Base-by-base conservation (phyloP, 2,329 filamentous ascomycete genomes). In the Grosmannia serpens region DNA sequence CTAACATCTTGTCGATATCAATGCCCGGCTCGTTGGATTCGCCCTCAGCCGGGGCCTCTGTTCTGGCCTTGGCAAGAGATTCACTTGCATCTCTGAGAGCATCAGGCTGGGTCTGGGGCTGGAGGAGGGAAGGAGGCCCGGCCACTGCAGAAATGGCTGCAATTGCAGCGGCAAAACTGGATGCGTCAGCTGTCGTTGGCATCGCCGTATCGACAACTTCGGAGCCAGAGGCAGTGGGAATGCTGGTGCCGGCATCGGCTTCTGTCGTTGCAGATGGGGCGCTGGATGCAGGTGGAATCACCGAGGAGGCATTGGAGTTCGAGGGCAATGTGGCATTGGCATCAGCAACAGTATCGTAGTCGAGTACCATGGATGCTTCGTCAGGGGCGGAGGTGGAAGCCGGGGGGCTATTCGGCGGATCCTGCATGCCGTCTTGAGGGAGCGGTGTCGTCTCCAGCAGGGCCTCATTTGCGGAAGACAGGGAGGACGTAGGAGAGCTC, bases 1-100 rank as follows among this genome's bases (percentile, higher is more conserved):
- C 66, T 60, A 72, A 66, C 64, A 72, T 66, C 64, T 70, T 69
- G 59, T 70, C 68, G 52, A 71, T 70, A 58, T 70, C 68, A 67
- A 70, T 59, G 47, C 60, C 60, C 2, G 58, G 27, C 13, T 46
- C 60, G 44, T 38, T 58, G 60, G 57, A 56, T 38, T 63, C 60
- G 59, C 53, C 53, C 7, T 53, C 55, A 20, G 46, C 35, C 8
- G 51, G 51, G 22, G 20, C 20, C 4, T 31, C 52, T 38, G 41
- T 10, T 17, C 13, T 9, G 20, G 27, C 51, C 44, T 46, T 38
- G 17, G 49, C 56, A 53, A 31, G 49, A 46, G 49, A 47, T 41
- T 22, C 47, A 44, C 24, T 41, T 15, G 46, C n/a, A 13, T n/a
- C 31, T 44, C 31, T 22, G 11, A 27, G 5, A 15, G 54, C 26